Base-by-base conservation (phyloP, 2,329 filamentous ascomycete species). In the Fusarium domesticum region DNA sequence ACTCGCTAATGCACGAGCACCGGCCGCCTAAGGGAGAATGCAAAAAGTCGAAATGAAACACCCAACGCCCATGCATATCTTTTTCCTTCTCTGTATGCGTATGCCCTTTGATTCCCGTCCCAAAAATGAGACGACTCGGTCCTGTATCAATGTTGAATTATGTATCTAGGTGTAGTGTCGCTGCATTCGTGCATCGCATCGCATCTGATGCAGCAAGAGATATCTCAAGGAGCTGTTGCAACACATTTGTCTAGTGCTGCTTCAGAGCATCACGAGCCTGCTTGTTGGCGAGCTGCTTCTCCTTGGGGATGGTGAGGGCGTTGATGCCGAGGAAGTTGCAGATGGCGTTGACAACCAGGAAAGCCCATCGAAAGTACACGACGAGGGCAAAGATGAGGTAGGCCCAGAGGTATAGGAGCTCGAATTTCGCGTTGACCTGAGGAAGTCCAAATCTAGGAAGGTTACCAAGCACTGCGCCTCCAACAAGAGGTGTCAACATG, bases 311-410 rank as follows among this genome's bases (percentile, higher is more conserved):
- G 1, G 91, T 97, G 54, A 98, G 72, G 61, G 92, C 96, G 63
- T 92, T 93, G 74, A 98, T 98, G 50, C 89, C 90, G 18, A 98
- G 73, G 69, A 87, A 97, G 42, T 84, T 78, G 71, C 93, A 97
- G 59, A 98, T 97, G 64, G 86, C 87, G 51, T 84, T 87, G 60
- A 96, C 89, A 37, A 97, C 91, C 33, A 96, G 74, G 59, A 87
- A 85, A 1, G 93, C 93, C 93, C 93, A 98, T 56, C 87, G 82
- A 67, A 87, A 91, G 69, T 98, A 98, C 3, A 89, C 87, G n/a
- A 91, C 71, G 35, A 84, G 71, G 2, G 91, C 84, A 64, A 96
- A 93, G 37, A 87, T 60, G 50, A 97, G 85, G 70, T 96, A 97
- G 0, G 74, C 81, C 59, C 88, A 83, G 17, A 98, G 80, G 64